These are phyloP conservation scores for button mushroom (Agaricus bisporus) DNA, from an alignment of 768 basidiomycete species.

Conservation along the genomic window DNA sequence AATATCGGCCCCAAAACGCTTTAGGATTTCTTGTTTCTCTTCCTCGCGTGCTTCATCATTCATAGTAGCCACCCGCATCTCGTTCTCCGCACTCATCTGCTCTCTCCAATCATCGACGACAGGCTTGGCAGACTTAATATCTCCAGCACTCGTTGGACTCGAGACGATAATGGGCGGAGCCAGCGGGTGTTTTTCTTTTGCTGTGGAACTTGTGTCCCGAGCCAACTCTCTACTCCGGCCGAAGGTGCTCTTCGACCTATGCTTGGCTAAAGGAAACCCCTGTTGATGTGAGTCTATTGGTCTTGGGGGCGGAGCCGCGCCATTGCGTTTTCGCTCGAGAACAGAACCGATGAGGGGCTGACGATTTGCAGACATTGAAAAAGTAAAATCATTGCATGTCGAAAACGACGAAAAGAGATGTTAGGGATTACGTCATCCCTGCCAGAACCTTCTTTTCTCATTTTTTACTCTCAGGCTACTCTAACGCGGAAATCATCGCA, in stretches of 20 bases:
- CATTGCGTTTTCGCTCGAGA: conserved; percentile 36
- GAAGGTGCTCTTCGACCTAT: conserved; percentile 63
- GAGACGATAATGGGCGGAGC: conserved; percentile 21
- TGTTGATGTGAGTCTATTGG: conserved; percentile 25
- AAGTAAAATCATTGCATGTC: conserved; percentile 10
- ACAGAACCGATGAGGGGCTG: conserved; percentile 33
- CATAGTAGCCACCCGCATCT: conserved; percentile 58
- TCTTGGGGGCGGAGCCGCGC: conserved; percentile 21
- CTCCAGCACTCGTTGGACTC: neutral
- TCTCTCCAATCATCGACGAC: conserved; percentile 40
- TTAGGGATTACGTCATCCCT: conserved; percentile 7
- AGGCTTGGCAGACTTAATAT: neutral
- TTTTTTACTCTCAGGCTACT: too few relatives aligned
- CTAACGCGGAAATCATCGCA: too few relatives aligned
- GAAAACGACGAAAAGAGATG: neutral
- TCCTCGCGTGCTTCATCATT: conserved; percentile 60
- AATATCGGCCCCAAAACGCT: conserved; percentile 65
- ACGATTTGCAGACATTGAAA: conserved; percentile 18
- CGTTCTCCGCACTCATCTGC: conserved; percentile 65
- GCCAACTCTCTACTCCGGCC: conserved; percentile 35
- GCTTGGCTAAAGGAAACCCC: conserved; percentile 61
- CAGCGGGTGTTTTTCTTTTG: conserved; percentile 15
- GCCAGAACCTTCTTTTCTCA: too few relatives aligned
- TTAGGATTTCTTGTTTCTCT: conserved; percentile 60
- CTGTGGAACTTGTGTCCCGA: conserved; percentile 23